Evolutionary conservation across 495 filamentous ascomycete genomes (phyloP), one percentile per base, ranked within the genome.

Genomic region (Achaetomiella virescens): DNA sequence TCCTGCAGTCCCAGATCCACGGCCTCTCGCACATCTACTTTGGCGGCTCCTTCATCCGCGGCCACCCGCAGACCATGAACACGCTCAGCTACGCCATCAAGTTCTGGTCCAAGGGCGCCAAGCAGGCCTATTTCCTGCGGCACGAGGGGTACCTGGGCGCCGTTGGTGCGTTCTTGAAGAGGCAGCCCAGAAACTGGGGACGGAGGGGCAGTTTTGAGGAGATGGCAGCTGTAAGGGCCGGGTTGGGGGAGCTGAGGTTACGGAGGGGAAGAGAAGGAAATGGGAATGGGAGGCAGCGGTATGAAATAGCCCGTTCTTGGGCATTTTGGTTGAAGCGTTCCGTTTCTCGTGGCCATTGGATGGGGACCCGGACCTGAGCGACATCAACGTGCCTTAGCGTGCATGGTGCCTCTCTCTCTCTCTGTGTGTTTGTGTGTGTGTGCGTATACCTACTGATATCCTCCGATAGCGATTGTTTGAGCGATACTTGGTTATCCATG

Each of bases 141-240:
- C 93, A 98, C 62, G 93, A 98, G 64, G 93, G 93, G 24, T 98
- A 96, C 72, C 78, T 98, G 1, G 93, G 93, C n/a, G 86, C 93
- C 12, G 93, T 97, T 1, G 93, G 93, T 7, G 93, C 92, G 0
- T 98, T 98, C 68, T 70, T 98, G 38, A 93, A 90, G 69, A 78
- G 90, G 31, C 90, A 96, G 69, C 92, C 93, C 1, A 78, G 74
- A 44, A 95, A 96, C 63, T 97, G 92, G 92, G 92, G 92, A 2
- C 79, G 92, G 48, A 76, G 92, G 56, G 88, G 86, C 35, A 93
- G 89, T 62, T 77, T 81, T 55, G 78, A 82, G 50, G 74, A 66
- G 42, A 38, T 24, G 22, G 6, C 36, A 21, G 37, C 49, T 37
- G 37, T 3, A 3, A n/a, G 36, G 11, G 36, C 11, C 5, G 58